Percentiles rank a stretch among this genome's conserved stretches.
These are phyloP conservation scores for Pythium diclinum DNA, from an alignment of 352 stramenopile genomes.

Conservation along the genomic window DNA sequence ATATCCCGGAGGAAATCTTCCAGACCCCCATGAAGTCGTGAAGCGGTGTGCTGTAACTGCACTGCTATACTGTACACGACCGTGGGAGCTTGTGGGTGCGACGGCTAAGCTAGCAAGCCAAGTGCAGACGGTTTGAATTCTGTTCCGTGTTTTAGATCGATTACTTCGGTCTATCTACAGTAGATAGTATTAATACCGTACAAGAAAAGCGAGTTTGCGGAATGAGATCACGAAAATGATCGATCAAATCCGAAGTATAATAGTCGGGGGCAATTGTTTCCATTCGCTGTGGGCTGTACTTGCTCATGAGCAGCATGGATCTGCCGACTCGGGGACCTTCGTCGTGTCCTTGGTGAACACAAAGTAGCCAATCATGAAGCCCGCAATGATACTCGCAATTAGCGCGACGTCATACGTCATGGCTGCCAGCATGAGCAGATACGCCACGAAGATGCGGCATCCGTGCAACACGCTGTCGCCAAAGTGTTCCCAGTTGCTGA, in stretches of 20 bases:
- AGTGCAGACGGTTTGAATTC: too few relatives aligned
- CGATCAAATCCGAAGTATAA: neutral
- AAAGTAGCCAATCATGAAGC: constrained; percentile 65
- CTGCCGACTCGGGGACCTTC: constrained; percentile 63
- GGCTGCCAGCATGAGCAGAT: constrained; percentile 74
- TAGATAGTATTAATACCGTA: too few relatives aligned
- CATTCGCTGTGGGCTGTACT: neutral
- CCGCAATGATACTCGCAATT: constrained; percentile 56
- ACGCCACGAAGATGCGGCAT: constrained; percentile 64
- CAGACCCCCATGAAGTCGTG: too few relatives aligned
- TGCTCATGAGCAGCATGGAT: constrained; percentile 55
- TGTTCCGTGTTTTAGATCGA: too few relatives aligned
- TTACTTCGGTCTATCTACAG: too few relatives aligned
- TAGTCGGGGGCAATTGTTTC: neutral
- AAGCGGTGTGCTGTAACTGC: too few relatives aligned
- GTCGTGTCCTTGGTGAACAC: constrained; percentile 66
- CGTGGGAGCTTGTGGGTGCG: too few relatives aligned
- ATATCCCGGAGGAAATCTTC: too few relatives aligned
- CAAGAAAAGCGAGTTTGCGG: too few relatives aligned
- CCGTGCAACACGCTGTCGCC: constrained; percentile 61
- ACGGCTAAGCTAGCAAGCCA: too few relatives aligned
- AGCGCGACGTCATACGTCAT: constrained; percentile 80
- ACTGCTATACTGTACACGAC: too few relatives aligned
- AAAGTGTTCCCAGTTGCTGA: constrained; percentile 54
- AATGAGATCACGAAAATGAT: too few relatives aligned